Evolutionary conservation across 768 basidiomycete species (phyloP).

Genomic region (Roridomyces roridus): DNA sequence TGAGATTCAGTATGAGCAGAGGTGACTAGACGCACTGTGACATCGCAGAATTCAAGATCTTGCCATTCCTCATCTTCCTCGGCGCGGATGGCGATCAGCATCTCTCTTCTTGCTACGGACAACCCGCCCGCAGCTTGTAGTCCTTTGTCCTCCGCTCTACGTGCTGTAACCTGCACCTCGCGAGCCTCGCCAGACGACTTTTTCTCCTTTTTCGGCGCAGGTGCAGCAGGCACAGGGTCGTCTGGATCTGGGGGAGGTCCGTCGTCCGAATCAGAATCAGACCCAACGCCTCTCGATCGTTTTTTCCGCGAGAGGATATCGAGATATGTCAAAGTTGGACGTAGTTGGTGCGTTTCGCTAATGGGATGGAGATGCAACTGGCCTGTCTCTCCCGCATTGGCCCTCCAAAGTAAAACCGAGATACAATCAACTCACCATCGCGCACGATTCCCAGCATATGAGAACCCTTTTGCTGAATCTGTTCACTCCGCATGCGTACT

Average conservation of each 20-base stretch:
- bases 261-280: conserved; percentile 78
- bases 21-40: conserved; percentile 52
- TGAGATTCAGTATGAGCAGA: conserved; percentile 3
- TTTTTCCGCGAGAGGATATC: conserved; percentile 74
- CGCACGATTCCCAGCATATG: conserved; percentile 82
- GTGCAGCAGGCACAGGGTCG: conserved; percentile 58
- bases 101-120: conserved; percentile 75
- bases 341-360: conserved; percentile 79
- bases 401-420: background rate
- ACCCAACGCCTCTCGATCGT: conserved; percentile 53
- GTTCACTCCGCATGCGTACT: conserved; percentile 76
- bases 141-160: conserved; percentile 71
- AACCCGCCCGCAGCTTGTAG: conserved; percentile 63
- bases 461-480: conserved; percentile 64
- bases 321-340: conserved; percentile 83
- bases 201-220: conserved; percentile 63
- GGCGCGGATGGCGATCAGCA: conserved; percentile 71
- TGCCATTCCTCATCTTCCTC: conserved; percentile 86
- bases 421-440: conserved; percentile 56
- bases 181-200: conserved; percentile 62
- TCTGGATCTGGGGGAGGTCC: conserved; percentile 84
- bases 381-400: conserved; percentile 46
- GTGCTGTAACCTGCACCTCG: conserved; percentile 80
- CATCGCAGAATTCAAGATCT: conserved; percentile 67
- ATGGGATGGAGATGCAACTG: conserved; percentile 81